Percentiles rank a stretch among this genome's conserved stretches.
Evolutionary conservation across 2,329 filamentous ascomycete species (phyloP).

Genomic region (Teratosphaeria viscida): DNA sequence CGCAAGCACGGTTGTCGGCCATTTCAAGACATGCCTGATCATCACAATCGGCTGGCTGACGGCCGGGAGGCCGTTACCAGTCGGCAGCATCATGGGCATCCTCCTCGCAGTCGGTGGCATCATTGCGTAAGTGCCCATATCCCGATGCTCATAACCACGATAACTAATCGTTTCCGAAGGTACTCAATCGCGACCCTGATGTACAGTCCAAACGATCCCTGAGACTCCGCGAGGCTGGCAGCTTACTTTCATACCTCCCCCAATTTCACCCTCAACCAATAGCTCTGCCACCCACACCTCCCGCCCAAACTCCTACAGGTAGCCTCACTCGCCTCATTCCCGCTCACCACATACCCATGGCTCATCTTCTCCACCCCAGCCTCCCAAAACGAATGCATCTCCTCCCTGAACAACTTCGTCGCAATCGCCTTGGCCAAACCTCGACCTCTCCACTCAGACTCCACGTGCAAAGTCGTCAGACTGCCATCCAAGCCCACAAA

Average conservation of each 20-base stretch:
- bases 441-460: constrained; percentile 47
- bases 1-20: constrained; percentile 25
- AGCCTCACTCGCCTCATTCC: constrained; percentile 50
- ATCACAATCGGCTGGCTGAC: constrained; percentile 23
- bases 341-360: constrained; percentile 53
- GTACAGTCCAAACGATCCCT: background rate
- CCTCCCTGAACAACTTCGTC: constrained; percentile 46
- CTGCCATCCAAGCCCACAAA: constrained; percentile 54
- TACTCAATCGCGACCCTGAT: background rate
- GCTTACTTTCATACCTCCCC: constrained; percentile 3
- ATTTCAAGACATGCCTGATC: constrained; percentile 26
- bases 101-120: constrained; percentile 24
- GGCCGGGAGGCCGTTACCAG: constrained; percentile 15
- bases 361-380: constrained; percentile 36
- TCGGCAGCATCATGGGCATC: constrained; percentile 21
- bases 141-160: background rate
- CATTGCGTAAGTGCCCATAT: constrained; percentile 15
- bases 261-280: constrained; percentile 30
- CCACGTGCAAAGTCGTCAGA: constrained; percentile 51
- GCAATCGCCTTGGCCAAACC: constrained; percentile 55
- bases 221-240: background rate
- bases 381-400: constrained; percentile 29
- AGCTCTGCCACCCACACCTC: constrained; percentile 40
- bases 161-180: background rate
- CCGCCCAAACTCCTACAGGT: constrained; percentile 55